Conservation (phyloP, 805 yeast genomes). For the Vanderwaltozyma verrucispora region DNA sequence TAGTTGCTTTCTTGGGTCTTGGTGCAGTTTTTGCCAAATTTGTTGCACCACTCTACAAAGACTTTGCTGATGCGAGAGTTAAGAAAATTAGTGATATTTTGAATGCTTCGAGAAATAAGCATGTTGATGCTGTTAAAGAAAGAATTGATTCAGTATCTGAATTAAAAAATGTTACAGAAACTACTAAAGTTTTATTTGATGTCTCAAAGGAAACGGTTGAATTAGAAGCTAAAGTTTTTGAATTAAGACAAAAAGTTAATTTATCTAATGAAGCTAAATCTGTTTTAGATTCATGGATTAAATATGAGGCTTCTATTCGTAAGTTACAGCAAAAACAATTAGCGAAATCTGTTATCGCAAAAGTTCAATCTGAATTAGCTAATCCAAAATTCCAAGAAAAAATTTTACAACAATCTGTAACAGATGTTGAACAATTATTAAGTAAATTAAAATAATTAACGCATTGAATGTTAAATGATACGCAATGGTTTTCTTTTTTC, state of each 20-base stretch:
- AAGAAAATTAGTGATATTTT: constrained; percentile 70
- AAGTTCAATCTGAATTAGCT: constrained; percentile 74
- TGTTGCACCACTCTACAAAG: constrained; percentile 89
- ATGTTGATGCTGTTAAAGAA: constrained; percentile 83
- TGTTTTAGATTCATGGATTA: constrained; percentile 97
- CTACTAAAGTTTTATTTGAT: constrained; percentile 86
- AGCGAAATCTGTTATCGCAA: constrained; percentile 73
- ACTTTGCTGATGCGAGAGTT: constrained; percentile 83
- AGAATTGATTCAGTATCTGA: constrained; percentile 84
- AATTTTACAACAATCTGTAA: constrained; percentile 81
- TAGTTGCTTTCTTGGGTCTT: constrained; percentile 71
- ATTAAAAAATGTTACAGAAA: constrained; percentile 82
- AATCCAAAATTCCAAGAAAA: constrained; percentile 90
- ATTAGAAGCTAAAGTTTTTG: constrained; percentile 90
- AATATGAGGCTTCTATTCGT: constrained; percentile 94
- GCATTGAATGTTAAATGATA: too few species aligned
- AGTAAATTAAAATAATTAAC: constrained; percentile 29
- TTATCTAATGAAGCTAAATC: constrained; percentile 86
- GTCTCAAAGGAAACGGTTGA: constrained; percentile 94
- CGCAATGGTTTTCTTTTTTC: too few species aligned
- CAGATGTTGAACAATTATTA: constrained; percentile 84
- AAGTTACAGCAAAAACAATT: constrained; percentile 92
- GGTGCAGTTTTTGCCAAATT: constrained; percentile 68
- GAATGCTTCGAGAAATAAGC: constrained; percentile 81
- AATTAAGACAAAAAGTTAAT: constrained; percentile 82